A percentile compares a stretch with the other conserved stretches of the same genome.
Evolutionary conservation across 2,329 filamentous ascomycete species (phyloP).

Genomic region (Rutstroemia sp.): DNA sequence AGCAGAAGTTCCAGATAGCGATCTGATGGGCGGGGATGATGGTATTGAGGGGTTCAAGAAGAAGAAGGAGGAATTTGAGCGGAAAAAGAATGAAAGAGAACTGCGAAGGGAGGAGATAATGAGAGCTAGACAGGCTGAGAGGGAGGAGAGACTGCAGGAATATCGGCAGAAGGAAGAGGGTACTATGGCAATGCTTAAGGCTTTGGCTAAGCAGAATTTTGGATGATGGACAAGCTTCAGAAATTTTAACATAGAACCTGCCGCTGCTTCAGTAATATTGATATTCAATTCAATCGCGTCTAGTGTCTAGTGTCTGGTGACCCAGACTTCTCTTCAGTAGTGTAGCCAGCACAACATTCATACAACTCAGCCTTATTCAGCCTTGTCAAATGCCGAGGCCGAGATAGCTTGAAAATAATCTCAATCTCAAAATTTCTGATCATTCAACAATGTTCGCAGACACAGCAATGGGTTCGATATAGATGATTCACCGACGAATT

Average conservation of each 20-base stretch:
- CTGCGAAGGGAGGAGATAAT: constrained; percentile 73
- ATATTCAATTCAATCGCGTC: no score
- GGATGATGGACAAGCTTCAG: constrained; percentile 34
- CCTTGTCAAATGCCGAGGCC: background rate
- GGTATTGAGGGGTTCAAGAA: constrained; percentile 62
- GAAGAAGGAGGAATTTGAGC: constrained; percentile 55
- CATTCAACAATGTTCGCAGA: no score
- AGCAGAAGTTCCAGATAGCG: constrained; percentile 61
- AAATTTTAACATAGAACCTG: no score
- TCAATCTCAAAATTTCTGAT: no score
- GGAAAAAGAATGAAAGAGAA: constrained; percentile 78
- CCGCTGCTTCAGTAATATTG: no score
- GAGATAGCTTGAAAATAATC: no score
- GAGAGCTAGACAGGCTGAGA: constrained; percentile 67
- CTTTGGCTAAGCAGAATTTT: constrained; percentile 73
- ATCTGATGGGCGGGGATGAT: constrained; percentile 68
- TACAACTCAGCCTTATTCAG: constrained; percentile 1
- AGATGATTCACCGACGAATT: no score
- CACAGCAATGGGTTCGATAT: no score
- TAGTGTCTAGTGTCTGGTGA: no score
- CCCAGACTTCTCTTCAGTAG: no score
- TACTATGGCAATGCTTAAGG: constrained; percentile 74
- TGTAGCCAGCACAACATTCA: no score
- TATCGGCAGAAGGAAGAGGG: constrained; percentile 72
- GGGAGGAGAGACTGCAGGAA: constrained; percentile 65